Evolutionary conservation across 371 early-diverging fungal species (phyloP).

Genomic region (Mucor mucedo): DNA sequence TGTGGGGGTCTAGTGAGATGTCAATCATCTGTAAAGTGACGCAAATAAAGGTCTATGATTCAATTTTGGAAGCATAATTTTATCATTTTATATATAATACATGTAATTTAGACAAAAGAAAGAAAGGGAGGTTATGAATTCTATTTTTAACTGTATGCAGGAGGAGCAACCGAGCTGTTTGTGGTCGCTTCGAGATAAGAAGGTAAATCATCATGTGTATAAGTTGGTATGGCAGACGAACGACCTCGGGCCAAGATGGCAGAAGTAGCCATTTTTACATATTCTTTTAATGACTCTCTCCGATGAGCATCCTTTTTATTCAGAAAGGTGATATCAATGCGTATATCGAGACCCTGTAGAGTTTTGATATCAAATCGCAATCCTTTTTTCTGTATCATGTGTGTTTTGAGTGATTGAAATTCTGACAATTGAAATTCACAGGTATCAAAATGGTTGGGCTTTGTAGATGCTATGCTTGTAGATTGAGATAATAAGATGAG

Average conservation of each 20-base stretch:
- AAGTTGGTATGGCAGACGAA: neutral
- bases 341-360: neutral
- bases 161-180: constrained; percentile 4
- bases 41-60: no score
- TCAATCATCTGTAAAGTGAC: no score
- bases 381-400: neutral
- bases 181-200: constrained; percentile 20
- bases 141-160: constrained; percentile 35
- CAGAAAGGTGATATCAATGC: constrained; percentile 9
- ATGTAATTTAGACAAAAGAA: no score
- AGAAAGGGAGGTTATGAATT: neutral
- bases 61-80: no score
- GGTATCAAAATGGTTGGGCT: constrained; percentile 5
- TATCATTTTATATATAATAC: no score
- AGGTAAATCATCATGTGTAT: constrained; percentile 10
- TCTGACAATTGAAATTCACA: constrained; percentile 13
- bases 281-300: constrained; percentile 18
- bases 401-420: constrained; percentile 13
- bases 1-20: no score
- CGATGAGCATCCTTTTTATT: constrained; percentile 15
- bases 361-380: constrained; percentile 13
- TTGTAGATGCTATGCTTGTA: constrained; percentile 5
- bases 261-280: constrained; percentile 21
- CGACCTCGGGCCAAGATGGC: neutral
- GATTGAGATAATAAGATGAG: constrained; percentile 15